Evolutionary conservation across 805 yeast genomes (phyloP), one percentile per base, ranked within the genome.

Genomic region (Starmerella floris): DNA sequence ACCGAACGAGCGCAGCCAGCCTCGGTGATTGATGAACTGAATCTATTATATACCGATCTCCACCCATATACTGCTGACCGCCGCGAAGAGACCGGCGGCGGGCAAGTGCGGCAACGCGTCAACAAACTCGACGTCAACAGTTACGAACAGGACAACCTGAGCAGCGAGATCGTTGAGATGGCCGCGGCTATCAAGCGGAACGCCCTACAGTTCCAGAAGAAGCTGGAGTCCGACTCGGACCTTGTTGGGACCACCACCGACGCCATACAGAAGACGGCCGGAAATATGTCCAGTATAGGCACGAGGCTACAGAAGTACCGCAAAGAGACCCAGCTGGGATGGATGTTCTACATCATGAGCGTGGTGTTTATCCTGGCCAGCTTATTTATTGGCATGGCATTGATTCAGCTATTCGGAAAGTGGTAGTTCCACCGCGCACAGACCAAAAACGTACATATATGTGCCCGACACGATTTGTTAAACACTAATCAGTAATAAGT

Each of bases 121-220:
- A 40, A 49, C 30, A 56, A 55, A 35, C 48, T 61, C 28, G 50
- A 54, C 13, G 45, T 59, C 11, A 55, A 59, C 40, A 50, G 52
- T 21, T 46, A 47, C 25, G 43, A 51, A 22, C 80, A 75, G 54
- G 69, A 69, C 30, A 70, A 69, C 30, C 58, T 75, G 15, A 54
- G 74, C 26, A 57, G 56, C 23, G 78, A 75, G 32, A 60, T 75
- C 38, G 55, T 68, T 3, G 67, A 62, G 17, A 64, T 75, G 58
- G 75, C 76, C 0, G 52, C 64, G 6, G 58, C 63, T 6, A 64
- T 75, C 48, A 72, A 69, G 47, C 55, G 58, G 22, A 69, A 74
- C 17, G 78, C 79, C 1, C 48, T 63, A 25, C 51, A 54, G 5
- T 64, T 72, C 64, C 49, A 56, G 53, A 44, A 67, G 54, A 63